Percentiles rank a stretch among this genome's conserved stretches.
Conservation (phyloP, 768 basidiomycete species). For the Boletus subcaerulescens region DNA sequence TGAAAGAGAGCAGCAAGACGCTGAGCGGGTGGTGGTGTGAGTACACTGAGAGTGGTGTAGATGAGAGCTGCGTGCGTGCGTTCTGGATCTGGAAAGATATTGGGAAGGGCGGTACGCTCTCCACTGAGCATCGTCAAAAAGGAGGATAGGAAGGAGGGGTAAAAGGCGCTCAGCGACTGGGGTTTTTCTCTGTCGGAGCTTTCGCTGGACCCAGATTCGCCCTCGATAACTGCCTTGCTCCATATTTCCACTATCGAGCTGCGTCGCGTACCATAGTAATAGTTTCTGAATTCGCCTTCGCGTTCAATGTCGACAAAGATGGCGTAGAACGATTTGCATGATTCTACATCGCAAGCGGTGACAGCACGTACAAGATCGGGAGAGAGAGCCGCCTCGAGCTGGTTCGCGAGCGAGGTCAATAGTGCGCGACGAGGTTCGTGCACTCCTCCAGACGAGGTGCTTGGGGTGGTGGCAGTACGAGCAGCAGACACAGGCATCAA, state of each 20-base stretch:
- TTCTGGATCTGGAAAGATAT: slow-evolving; percentile 86
- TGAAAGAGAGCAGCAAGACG: slow-evolving; percentile 70
- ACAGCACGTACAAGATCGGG: slow-evolving; percentile 89
- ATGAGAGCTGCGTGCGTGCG: slow-evolving; percentile 78
- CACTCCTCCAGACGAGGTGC: slow-evolving; percentile 12
- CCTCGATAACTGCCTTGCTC: slow-evolving; percentile 53
- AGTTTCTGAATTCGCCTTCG: slow-evolving; percentile 88
- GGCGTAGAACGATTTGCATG: slow-evolving; percentile 74
- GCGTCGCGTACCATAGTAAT: slow-evolving; percentile 87
- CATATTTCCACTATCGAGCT: slow-evolving; percentile 63
- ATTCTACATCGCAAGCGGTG: slow-evolving; percentile 67
- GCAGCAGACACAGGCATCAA: slow-evolving; percentile 85
- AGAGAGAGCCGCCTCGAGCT: slow-evolving; percentile 89
- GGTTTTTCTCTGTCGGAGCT: slow-evolving; percentile 43
- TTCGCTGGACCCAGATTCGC: slow-evolving; percentile 13
- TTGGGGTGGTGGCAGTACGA: slow-evolving; percentile 66
- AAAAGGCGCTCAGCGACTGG: slow-evolving; percentile 61
- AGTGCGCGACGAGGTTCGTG: slow-evolving; percentile 83
- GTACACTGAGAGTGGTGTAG: slow-evolving; percentile 70
- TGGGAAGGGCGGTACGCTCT: slow-evolving; percentile 71
- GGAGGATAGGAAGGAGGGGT: slow-evolving; percentile 69
- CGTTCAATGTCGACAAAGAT: slow-evolving; percentile 92
- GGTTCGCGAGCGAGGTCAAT: slow-evolving; percentile 91
- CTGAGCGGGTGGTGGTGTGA: slow-evolving; percentile 80
- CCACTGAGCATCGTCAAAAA: slow-evolving; percentile 64